A percentile compares a stretch with the other conserved stretches of the same genome.
phyloP scores from a whole-genome alignment of 192 early-diverging fungal species.

The Funneliformis mosseae region DNA sequence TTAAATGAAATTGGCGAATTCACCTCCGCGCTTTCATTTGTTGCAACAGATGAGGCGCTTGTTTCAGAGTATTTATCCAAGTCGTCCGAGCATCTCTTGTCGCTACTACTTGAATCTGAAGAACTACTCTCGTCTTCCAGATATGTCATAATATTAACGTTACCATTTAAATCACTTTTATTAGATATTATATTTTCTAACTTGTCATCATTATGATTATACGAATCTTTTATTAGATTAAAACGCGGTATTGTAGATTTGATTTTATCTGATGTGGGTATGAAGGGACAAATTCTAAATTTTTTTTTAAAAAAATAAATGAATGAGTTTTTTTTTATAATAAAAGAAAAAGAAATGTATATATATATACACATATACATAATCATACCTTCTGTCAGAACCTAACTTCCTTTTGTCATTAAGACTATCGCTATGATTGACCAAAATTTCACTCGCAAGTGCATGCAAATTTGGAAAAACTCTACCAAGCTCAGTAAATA shows the following conservation, averaged over 20 bases:
- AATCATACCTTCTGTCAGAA: background rate
- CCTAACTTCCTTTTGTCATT: conserved; percentile 34
- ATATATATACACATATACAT: background rate
- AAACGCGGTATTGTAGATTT: background rate
- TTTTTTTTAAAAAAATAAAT: background rate
- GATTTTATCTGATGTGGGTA: background rate
- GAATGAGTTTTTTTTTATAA: background rate
- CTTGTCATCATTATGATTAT: background rate
- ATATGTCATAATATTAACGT: background rate
- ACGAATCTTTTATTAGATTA: background rate
- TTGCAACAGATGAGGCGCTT: background rate
- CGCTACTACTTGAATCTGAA: background rate
- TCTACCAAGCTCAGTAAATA: conserved; percentile 45
- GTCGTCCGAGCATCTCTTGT: background rate
- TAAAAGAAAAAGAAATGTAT: background rate
- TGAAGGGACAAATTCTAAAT: background rate
- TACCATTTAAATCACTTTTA: background rate
- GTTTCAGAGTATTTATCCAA: background rate
- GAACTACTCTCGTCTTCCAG: background rate
- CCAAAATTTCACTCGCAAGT: conserved; percentile 39
- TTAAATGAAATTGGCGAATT: background rate
- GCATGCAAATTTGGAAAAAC: conserved; percentile 44
- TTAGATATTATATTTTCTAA: background rate
- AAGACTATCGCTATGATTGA: conserved; percentile 42
- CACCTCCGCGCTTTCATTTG: background rate